Evolutionary conservation across 345 rosid genomes (phyloP).

Genomic region (Aquilaria malaccensis): DNA sequence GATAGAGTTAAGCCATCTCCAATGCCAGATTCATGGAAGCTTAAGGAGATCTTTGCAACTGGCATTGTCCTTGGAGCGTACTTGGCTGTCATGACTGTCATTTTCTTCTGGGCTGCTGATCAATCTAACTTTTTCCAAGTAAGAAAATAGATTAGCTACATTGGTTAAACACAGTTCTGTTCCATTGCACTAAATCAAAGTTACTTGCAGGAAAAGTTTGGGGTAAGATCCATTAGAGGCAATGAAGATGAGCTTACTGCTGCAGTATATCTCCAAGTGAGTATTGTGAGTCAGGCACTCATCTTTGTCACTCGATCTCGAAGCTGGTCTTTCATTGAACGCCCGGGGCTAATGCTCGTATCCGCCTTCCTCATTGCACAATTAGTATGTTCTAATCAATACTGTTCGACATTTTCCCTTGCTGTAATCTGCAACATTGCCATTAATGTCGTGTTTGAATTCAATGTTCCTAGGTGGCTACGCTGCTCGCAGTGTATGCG

Average conservation of each 20-base stretch:
- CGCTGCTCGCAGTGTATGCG: conserved; percentile 60
- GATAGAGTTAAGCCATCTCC: conserved; percentile 77
- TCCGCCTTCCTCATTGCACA: conserved; percentile 68
- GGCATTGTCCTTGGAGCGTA: conserved; percentile 52
- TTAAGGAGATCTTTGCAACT: conserved; percentile 54
- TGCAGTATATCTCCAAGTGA: conserved; percentile 88
- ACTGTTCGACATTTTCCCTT: background rate
- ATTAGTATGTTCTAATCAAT: conserved; percentile 29
- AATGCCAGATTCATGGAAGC: conserved; percentile 68
- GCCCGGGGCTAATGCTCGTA: conserved; percentile 73
- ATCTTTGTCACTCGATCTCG: conserved; percentile 88
- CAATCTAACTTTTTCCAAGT: conserved; percentile 49
- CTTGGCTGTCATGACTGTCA: conserved; percentile 52
- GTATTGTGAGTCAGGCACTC: conserved; percentile 90
- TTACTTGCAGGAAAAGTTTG: conserved; percentile 50
- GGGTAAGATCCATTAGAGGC: conserved; percentile 52
- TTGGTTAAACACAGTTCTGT: background rate
- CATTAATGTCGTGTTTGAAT: background rate
- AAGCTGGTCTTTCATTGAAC: conserved; percentile 77
- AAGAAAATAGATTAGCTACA: conserved; percentile 8
- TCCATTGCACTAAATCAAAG: background rate
- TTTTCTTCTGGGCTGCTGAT: conserved; percentile 49
- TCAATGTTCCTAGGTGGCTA: conserved; percentile 45
- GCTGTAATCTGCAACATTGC: background rate
- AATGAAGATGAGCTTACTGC: conserved; percentile 46